phyloP scores from a whole-genome alignment of 345 rosid genomes.

The Eucalyptus sideroxylon region DNA sequence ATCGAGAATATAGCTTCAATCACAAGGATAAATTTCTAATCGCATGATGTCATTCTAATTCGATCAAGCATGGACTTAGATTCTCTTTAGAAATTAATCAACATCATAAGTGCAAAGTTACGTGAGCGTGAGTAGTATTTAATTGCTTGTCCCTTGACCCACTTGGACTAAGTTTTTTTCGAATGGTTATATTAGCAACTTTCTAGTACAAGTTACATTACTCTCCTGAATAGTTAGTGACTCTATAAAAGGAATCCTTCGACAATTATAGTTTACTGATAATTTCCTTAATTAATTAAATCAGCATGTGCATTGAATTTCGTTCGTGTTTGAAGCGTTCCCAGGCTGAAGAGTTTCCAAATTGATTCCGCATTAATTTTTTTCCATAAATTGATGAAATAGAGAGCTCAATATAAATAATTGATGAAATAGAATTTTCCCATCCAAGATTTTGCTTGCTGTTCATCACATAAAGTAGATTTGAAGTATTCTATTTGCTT shows the following conservation, averaged over 20 bases:
- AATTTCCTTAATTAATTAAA: not conserved
- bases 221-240: not conserved
- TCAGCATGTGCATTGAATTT: too few relatives aligned
- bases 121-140: not conserved
- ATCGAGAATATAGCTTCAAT: not conserved
- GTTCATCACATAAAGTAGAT: too few relatives aligned
- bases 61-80: not conserved
- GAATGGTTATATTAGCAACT: not conserved
- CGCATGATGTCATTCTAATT: not conserved
- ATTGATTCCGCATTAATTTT: too few relatives aligned
- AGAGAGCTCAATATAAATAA: too few relatives aligned
- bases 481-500: too few relatives aligned
- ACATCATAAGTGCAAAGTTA: not conserved
- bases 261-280: not conserved
- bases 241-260: not conserved
- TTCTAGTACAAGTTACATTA: not conserved
- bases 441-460: too few relatives aligned
- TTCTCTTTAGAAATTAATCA: too few relatives aligned
- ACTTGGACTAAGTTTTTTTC: not conserved
- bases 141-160: not conserved
- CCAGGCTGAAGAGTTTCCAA: too few relatives aligned
- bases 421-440: too few relatives aligned
- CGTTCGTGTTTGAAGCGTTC: too few relatives aligned
- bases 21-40: not conserved
- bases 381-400: too few relatives aligned